phyloP scores from a whole-genome alignment of 371 early-diverging fungal genomes.

The Mucor indicus region DNA sequence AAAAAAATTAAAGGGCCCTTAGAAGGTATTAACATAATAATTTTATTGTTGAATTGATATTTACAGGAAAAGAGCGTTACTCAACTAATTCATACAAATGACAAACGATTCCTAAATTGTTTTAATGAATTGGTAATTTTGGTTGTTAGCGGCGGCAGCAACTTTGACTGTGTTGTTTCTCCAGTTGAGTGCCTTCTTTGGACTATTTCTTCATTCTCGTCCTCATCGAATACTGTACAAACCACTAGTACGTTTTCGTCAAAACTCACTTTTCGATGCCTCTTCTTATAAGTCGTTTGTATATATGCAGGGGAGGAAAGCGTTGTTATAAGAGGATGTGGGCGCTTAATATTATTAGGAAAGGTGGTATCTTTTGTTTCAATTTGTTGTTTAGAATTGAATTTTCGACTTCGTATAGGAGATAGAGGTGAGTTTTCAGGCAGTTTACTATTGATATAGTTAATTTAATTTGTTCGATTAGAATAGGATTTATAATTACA shows the following conservation, averaged over 20 bases:
- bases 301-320: constrained; percentile 20
- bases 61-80: too few species aligned
- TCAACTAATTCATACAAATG: not conserved
- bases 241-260: constrained; percentile 26
- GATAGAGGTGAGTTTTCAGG: constrained; percentile 24
- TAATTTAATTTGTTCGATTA: not conserved
- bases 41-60: too few species aligned
- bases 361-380: not conserved
- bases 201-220: not conserved
- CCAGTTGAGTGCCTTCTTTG: constrained; percentile 22
- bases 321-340: constrained; percentile 23
- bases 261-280: constrained; percentile 25
- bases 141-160: constrained; percentile 12
- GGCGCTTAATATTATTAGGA: constrained; percentile 3
- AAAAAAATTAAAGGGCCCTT: too few species aligned
- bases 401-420: constrained; percentile 22
- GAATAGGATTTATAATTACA: constrained; percentile 5
- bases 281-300: not conserved
- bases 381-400: constrained; percentile 11
- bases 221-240: constrained; percentile 22
- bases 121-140: constrained; percentile 12
- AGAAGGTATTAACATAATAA: too few species aligned
- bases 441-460: constrained; percentile 12
- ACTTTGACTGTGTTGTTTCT: constrained; percentile 6
- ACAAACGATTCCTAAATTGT: constrained; percentile 9